phyloP scores from a whole-genome alignment of 1,139 yeast species.

The Nakaseomyces kungkrabaensis region DNA sequence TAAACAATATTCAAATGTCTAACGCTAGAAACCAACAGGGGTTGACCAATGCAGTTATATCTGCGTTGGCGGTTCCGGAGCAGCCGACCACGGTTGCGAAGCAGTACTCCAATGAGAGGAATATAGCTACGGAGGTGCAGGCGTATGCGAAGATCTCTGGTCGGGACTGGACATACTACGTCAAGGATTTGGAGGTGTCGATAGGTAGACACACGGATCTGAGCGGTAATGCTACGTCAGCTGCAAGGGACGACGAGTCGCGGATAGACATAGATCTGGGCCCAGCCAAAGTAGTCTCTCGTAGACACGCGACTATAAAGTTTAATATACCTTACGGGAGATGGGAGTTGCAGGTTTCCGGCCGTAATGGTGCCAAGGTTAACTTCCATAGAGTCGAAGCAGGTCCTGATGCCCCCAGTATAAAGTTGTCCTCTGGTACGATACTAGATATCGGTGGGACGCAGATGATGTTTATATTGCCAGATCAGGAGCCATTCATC shows the following conservation, averaged over 20 bases:
- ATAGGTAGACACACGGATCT: conserved; percentile 82
- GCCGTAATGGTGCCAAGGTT: conserved; percentile 85
- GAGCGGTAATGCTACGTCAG: conserved; percentile 8
- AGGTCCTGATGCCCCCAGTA: conserved; percentile 36
- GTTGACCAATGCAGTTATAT: conserved; percentile 38
- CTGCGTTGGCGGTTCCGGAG: conserved; percentile 37
- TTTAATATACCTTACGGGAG: conserved; percentile 61
- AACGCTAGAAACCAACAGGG: conserved; percentile 24
- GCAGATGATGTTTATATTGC: conserved; percentile 96
- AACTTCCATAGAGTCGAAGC: conserved; percentile 52
- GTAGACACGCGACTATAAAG: conserved; percentile 75
- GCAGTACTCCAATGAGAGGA: conserved; percentile 55
- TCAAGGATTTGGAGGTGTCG: conserved; percentile 63
- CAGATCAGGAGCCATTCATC: conserved; percentile 74
- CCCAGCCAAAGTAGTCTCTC: conserved; percentile 86
- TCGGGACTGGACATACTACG: conserved; percentile 88
- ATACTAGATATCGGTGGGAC: conserved; percentile 92
- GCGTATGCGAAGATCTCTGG: conserved; percentile 96
- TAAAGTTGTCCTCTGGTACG: conserved; percentile 71
- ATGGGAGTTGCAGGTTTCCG: conserved; percentile 77
- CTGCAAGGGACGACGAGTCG: conserved; percentile 3
- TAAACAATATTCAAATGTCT: conserved; percentile 6
- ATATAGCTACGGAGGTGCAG: conserved; percentile 76
- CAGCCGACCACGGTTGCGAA: conserved; percentile 38
- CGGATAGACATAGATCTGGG: conserved; percentile 79